Evolutionary conservation across 108 stramenopile species (phyloP), one percentile per base, ranked within the genome.

Genomic region (Cyclostephanos tholiformis): DNA sequence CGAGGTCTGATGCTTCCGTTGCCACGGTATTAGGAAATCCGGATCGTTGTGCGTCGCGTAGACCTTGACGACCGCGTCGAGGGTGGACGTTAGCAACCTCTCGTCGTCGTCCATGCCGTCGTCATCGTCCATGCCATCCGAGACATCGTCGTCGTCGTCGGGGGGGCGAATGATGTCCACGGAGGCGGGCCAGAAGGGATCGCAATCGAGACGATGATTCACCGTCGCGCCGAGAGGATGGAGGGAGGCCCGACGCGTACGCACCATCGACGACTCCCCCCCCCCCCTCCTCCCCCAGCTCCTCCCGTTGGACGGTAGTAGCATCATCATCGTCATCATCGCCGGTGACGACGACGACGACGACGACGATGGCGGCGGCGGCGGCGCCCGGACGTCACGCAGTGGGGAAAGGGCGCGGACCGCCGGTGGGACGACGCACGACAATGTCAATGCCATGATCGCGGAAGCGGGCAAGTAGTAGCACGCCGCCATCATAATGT

Each of bases 1-100:
- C 3, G 80, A 75, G 11, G 64, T 67, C 67, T 84, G 81, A 32
- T 81, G 76, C 20, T 52, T 61, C 53, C 70, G 77, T 44, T 84
- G 83, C 88, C 88, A 89, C 0, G 88, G 88, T 46, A 84, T 85
- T 3, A 76, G 39, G 44, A 80, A 83, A 55, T 89, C 86, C 11
- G 86, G 88, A 71, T 85, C 84, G 14, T 56, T 75, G 72, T 79
- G 76, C 0, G 88, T 89, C 17, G 72, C 72, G 74, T 84, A 87
- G 12, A 89, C 71, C 72, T 85, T 87, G 46, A 83, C 44, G 2
- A 89, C 82, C 14, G 85, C 72, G 52, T 85, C 82, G 35, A 89
- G 73, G 39, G 78, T 75, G 3, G 27, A 65, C 9, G 76, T 27
- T 12, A 78, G 32, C n/a, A 69, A 1, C 16, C 20, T 41, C 38